Conservation (phyloP, 2,329 filamentous ascomycete species). For the Diaporthe sp. region DNA sequence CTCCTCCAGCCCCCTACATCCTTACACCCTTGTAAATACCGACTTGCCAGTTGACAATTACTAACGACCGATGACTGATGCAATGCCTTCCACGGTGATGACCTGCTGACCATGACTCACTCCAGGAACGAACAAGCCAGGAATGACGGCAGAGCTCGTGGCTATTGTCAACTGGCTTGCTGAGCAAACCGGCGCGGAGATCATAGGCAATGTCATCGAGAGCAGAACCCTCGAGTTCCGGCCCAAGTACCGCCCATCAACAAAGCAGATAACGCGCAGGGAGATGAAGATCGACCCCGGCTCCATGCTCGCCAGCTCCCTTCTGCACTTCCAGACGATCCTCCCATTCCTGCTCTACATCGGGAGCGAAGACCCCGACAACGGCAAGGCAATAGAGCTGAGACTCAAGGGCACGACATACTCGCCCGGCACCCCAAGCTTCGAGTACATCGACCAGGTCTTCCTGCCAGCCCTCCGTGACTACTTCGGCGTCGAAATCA, state of each 20-base stretch:
- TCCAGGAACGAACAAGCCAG: constrained; percentile 50
- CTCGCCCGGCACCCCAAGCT: constrained; percentile 67
- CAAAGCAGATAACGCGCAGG: constrained; percentile 55
- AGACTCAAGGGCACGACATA: constrained; percentile 72
- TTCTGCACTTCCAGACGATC: constrained; percentile 73
- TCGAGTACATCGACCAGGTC: constrained; percentile 74
- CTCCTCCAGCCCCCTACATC: not conserved
- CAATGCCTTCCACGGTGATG: no score
- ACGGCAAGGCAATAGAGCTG: constrained; percentile 61
- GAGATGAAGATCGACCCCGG: constrained; percentile 64
- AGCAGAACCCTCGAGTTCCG: constrained; percentile 64
- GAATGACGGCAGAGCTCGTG: constrained; percentile 73
- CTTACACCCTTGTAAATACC: rapidly evolving
- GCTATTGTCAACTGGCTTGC: constrained; percentile 69
- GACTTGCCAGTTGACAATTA: not conserved
- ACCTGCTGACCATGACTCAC: not conserved
- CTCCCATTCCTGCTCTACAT: constrained; percentile 72
- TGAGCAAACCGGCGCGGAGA: constrained; percentile 63
- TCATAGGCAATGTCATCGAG: constrained; percentile 65
- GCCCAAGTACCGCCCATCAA: constrained; percentile 54
- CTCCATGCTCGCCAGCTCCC: constrained; percentile 66
- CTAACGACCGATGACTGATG: not conserved
- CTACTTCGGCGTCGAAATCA: constrained; percentile 63
- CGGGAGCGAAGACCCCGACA: constrained; percentile 50
- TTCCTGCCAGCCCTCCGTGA: constrained; percentile 68